Conservation (phyloP, 768 basidiomycete genomes). For the Boletus tomentosulus region DNA sequence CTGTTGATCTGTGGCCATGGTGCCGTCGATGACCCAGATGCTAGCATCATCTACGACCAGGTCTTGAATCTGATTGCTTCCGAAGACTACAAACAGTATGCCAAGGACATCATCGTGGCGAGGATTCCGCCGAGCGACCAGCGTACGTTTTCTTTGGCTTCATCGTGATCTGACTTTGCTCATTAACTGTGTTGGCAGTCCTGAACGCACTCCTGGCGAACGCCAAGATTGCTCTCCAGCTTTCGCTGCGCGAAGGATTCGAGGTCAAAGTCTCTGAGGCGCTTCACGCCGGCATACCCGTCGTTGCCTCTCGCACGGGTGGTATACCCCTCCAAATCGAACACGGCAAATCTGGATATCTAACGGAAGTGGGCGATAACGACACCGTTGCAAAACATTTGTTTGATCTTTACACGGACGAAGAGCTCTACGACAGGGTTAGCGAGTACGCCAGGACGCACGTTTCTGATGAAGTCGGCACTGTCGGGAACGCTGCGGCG, state of each 20-base stretch:
- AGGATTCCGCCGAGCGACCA: slow-evolving; percentile 80
- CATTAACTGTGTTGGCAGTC: slow-evolving; percentile 38
- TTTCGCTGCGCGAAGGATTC: slow-evolving; percentile 92
- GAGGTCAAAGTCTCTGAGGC: slow-evolving; percentile 97
- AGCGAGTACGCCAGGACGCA: slow-evolving; percentile 67
- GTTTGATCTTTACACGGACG: slow-evolving; percentile 73
- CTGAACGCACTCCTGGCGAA: slow-evolving; percentile 88
- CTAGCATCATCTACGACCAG: slow-evolving; percentile 86
- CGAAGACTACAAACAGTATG: slow-evolving; percentile 48
- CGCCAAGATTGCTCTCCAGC: slow-evolving; percentile 83
- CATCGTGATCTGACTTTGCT: background rate
- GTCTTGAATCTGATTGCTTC: slow-evolving; percentile 57
- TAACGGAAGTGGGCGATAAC: slow-evolving; percentile 76
- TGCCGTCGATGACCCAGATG: slow-evolving; percentile 93
- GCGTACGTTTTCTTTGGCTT: slow-evolving; percentile 41
- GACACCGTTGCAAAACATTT: slow-evolving; percentile 70
- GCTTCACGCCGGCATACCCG: slow-evolving; percentile 84
- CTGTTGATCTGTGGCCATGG: slow-evolving; percentile 86
- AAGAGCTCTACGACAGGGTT: slow-evolving; percentile 58
- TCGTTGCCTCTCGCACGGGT: slow-evolving; percentile 81
- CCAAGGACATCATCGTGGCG: slow-evolving; percentile 72
- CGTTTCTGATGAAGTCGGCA: slow-evolving; percentile 80
- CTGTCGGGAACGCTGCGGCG: slow-evolving; percentile 71
- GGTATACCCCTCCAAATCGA: slow-evolving; percentile 92
- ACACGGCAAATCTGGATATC: slow-evolving; percentile 83